Base-by-base conservation (phyloP, 768 basidiomycete species). In the Pholiota conissans region DNA sequence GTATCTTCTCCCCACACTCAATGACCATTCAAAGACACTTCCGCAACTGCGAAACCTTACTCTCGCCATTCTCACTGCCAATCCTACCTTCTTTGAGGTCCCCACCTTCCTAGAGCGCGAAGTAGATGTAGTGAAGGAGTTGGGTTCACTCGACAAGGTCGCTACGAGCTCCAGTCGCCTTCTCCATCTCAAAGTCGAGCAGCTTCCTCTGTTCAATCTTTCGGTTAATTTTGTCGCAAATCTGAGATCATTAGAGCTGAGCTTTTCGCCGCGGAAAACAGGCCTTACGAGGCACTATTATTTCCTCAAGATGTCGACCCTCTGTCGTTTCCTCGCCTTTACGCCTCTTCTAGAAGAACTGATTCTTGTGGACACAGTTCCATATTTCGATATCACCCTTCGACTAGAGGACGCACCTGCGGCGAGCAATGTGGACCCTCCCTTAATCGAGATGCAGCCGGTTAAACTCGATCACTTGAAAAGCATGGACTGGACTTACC, bases 401-500 rank as follows among this genome's bases (percentile, higher is more conserved):
- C 58, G 52, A 24, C 46, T 56, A 29, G 59, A 52, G 51, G 61
- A 56, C 30, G 50, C 50, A 26, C 4, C 30, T 27, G 14, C 58
- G 9, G 45, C 34, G 8, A 55, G 47, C 26, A 7, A 48, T 39
- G 30, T 58, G n/a, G 40, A 42, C 32, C 52, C 52, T 26, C 28
- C 28, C 52, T 18, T 57, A 45, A 56, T 56, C n/a, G 58, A 60
- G 39, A 65, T 65, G 64, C 35, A 59, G 28, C 61, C 72, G 27
- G 60, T 78, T 50, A 67, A 67, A 50, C 72, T 84, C 30, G 65
- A 63, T 3, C 69, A 73, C 55, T 65, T 84, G 55, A 78, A 71
- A 51, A 67, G 61, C n/a, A 63, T 84, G 42, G 76, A 79, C 29
- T 83, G 81, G 80, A 78, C 73, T 45, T 78, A 73, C 57, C 79